Percentiles rank a stretch among this genome's conserved stretches.
These are phyloP conservation scores for Eucalyptus virginea DNA, from an alignment of 345 rosid genomes.

Conservation along the genomic window DNA sequence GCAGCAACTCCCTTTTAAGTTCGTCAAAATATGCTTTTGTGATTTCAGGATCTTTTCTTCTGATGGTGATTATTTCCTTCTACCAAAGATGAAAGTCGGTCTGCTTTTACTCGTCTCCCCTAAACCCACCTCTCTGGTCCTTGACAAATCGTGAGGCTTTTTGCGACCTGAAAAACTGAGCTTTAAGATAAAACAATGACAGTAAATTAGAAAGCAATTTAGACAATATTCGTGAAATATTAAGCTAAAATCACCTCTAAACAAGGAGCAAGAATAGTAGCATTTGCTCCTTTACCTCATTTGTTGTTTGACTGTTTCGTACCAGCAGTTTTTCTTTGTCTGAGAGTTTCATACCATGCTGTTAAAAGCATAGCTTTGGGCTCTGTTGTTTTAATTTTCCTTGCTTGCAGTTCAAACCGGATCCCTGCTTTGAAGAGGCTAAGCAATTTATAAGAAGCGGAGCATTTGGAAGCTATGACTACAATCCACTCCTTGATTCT, in stretches of 20 bases:
- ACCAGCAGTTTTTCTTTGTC: not conserved
- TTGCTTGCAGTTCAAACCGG: slow-evolving; percentile 70
- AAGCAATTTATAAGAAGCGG: slow-evolving; percentile 80
- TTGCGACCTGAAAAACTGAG: not conserved
- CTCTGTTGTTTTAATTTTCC: not conserved
- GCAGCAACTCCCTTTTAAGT: not conserved
- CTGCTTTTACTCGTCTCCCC: not conserved
- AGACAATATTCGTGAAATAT: not conserved
- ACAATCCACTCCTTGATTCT: slow-evolving; percentile 84
- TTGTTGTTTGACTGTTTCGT: not conserved
- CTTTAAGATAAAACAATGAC: not conserved
- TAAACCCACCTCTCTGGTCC: not conserved
- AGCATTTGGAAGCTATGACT: slow-evolving; percentile 84
- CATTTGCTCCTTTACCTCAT: not conserved
- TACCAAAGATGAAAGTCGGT: not conserved
- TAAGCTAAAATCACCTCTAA: not conserved
- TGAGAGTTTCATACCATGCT: not conserved
- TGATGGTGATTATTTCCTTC: not conserved
- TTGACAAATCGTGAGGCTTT: not conserved
- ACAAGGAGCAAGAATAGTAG: not conserved
- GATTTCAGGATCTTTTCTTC: not conserved
- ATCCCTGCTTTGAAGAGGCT: slow-evolving; percentile 94
- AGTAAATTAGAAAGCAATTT: not conserved
- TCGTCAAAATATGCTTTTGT: not conserved
- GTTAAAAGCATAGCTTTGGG: not conserved